Conservation (phyloP, 352 stramenopile species). For the Phytopythium sindhum region DNA sequence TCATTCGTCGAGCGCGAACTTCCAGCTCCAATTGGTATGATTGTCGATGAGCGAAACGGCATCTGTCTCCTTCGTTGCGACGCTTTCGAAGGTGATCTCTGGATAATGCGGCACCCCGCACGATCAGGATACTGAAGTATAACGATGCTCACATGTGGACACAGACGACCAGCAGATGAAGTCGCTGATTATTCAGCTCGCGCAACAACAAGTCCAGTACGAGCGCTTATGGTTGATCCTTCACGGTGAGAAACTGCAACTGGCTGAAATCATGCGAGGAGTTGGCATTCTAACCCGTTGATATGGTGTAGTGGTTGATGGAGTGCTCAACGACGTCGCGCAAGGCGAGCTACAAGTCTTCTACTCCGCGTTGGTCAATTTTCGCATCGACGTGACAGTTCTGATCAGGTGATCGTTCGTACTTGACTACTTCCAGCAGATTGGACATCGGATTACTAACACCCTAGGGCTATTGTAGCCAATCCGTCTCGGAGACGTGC, state of each 20-base stretch:
- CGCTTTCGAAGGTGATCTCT: slow-evolving; percentile 38
- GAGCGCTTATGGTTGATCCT: slow-evolving; percentile 63
- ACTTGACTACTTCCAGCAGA: neutral
- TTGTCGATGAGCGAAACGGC: slow-evolving; percentile 68
- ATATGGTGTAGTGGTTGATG: slow-evolving; percentile 5
- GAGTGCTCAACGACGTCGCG: slow-evolving; percentile 6
- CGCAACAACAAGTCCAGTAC: slow-evolving; percentile 50
- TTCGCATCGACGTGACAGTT: slow-evolving; percentile 44
- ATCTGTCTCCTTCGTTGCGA: slow-evolving; percentile 35
- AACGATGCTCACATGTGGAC: slow-evolving; percentile 1
- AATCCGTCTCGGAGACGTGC: slow-evolving; percentile 36
- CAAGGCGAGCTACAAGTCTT: slow-evolving; percentile 27
- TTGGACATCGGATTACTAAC: neutral
- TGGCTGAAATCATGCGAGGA: neutral
- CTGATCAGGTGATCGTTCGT: slow-evolving; percentile 33
- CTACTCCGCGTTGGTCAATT: slow-evolving; percentile 57
- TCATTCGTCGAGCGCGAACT: slow-evolving; percentile 64
- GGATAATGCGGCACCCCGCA: neutral
- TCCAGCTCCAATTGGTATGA: slow-evolving; percentile 40
- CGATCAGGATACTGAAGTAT: neutral
- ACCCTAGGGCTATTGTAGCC: slow-evolving; percentile 6
- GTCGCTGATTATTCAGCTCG: slow-evolving; percentile 55
- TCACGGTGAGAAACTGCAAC: slow-evolving; percentile 19
- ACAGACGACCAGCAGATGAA: slow-evolving; percentile 43
- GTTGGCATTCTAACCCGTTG: neutral